Conservation (phyloP, 768 basidiomycete species). For the Boletellus emodensis region DNA sequence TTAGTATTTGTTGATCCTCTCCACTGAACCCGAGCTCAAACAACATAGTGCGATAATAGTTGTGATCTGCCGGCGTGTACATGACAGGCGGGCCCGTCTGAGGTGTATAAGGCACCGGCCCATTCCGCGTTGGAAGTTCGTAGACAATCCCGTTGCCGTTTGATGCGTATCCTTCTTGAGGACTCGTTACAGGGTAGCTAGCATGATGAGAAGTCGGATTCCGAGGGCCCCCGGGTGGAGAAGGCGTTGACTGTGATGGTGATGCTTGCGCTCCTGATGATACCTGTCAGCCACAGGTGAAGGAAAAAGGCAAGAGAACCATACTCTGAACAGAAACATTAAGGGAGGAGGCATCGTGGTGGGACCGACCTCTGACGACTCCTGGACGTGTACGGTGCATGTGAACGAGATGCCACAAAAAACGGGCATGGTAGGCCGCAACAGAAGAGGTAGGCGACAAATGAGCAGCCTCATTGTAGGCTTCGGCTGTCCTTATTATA, state of each 20-base stretch:
- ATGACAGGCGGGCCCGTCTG: conserved; percentile 33
- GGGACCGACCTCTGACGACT: conserved; percentile 35
- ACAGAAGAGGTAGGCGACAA: conserved; percentile 58
- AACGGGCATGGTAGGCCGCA: conserved; percentile 76
- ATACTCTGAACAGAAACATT: conserved; percentile 58
- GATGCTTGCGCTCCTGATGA: conserved; percentile 19
- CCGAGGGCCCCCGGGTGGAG: conserved; percentile 16
- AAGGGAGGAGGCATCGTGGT: conserved; percentile 43
- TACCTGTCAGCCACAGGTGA: conserved; percentile 7
- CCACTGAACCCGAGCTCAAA: conserved; percentile 66
- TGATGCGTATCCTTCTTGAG: conserved; percentile 18
- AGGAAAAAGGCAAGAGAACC: conserved; percentile 1
- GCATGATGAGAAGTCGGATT: conserved; percentile 9
- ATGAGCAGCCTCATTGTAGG: conserved; percentile 69
- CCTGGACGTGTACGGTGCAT: conserved; percentile 49
- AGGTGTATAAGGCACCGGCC: conserved; percentile 15
- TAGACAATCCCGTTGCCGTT: conserved; percentile 16
- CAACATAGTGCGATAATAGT: conserved; percentile 75
- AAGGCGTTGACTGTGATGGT: conserved; percentile 23
- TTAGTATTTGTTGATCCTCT: conserved; percentile 25
- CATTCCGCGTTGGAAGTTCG: conserved; percentile 9
- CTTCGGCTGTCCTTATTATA: conserved; percentile 70
- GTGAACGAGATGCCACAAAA: conserved; percentile 68
- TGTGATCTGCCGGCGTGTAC: conserved; percentile 49
- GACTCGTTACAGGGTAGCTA: conserved; percentile 15